Evolutionary conservation across 495 filamentous ascomycete genomes (phyloP), one percentile per base, ranked within the genome.

Genomic region (Sordaria brevicollis): DNA sequence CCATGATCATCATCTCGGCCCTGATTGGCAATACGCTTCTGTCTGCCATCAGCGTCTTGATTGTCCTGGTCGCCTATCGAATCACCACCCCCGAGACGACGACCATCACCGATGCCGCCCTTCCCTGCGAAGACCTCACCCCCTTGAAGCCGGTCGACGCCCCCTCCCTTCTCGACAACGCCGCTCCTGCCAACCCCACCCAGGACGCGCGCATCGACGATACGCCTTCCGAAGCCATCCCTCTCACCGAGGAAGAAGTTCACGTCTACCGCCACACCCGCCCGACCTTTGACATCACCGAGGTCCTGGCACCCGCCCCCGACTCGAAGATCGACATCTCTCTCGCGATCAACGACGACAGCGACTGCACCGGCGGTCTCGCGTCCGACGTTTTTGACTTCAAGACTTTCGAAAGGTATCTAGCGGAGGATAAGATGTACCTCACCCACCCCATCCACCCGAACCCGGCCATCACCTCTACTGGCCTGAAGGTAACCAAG

Each of bases 311-410:
- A 0, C 4, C 41, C 1, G 1, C 41, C 9, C 2, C 41, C 0
- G 5, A 0, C 17, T 8, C 19, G 1, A 1, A 19, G 1, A 9
- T 0, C 19, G 3, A 3, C 19, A 25, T 4, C 4, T 11, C 3
- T 1, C 0, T 10, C 0, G 25, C 3, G 0, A 15, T 0, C 35
- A 4, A 1, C 1, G 21, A 57, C 2, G 2, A 57, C 11, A n/a
- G n/a, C n/a, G 11, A 29, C 11, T 15, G 1, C 0, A 25, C 29
- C 5, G 49, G 49, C 5, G 11, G 10, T 5, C 21, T 54, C 0
- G 49, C 49, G 0, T 57, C 49, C 0, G 49, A 57, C 0, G 2
- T 3, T 1, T 7, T 57, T 5, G 1, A 15, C 2, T 0, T 0
- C 21, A 15, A 29, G 5, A 1, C 2, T 0, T 15, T 57, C 5